Conservation (phyloP, 306 rosid species). For the Oxytropis ochrocephala region DNA sequence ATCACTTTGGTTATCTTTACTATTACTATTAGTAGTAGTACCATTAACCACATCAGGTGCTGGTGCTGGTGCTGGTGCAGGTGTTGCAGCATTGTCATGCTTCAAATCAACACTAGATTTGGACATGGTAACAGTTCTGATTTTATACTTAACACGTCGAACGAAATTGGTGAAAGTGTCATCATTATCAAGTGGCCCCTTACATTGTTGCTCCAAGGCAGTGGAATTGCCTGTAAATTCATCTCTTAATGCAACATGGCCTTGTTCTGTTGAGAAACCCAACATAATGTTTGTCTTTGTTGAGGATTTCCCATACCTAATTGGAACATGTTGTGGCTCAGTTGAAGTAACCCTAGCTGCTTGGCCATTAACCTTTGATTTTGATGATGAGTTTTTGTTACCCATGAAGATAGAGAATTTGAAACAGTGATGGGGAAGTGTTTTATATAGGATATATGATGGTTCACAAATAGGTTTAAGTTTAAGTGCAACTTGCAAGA, state of each 20-base stretch:
- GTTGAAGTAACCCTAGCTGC: not conserved
- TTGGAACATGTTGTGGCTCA: not conserved
- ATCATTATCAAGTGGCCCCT: conserved; percentile 10
- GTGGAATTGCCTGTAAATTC: not conserved
- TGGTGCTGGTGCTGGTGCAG: not conserved
- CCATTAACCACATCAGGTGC: not conserved
- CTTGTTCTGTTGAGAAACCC: not conserved
- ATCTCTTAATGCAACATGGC: not conserved
- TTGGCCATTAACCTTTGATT: not conserved
- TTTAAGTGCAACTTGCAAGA: not conserved
- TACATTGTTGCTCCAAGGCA: too few relatives aligned
- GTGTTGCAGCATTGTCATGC: not conserved
- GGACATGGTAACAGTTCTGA: conserved; percentile 13
- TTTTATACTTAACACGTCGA: not conserved
- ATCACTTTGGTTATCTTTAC: conserved; percentile 16
- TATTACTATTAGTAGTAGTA: not conserved
- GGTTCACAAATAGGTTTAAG: not conserved
- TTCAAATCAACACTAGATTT: not conserved
- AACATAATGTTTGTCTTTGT: not conserved
- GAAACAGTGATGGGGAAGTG: not conserved
- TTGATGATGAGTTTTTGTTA: conserved; percentile 11
- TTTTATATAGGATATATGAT: too few relatives aligned
- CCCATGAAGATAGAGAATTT: conserved; percentile 1
- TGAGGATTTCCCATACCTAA: not conserved
- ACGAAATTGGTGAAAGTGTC: conserved; percentile 34